Conservation (phyloP, 805 yeast species). For the Cyberlindnera sargentensis region DNA sequence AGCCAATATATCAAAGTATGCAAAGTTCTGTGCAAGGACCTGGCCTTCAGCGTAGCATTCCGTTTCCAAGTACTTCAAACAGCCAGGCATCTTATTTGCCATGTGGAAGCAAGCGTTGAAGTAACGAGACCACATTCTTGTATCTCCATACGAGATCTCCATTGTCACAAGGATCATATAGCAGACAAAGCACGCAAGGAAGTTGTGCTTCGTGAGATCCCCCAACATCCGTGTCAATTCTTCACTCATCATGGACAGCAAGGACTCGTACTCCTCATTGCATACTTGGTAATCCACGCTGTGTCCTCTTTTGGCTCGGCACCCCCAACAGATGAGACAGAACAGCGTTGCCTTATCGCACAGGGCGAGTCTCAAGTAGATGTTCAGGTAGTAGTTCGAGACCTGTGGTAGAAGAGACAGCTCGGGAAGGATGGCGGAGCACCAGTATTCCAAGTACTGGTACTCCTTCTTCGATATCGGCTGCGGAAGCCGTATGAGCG, state of each 20-base stretch:
- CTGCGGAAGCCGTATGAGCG: neutral
- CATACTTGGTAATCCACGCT: conserved; percentile 7
- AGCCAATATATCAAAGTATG: conserved; percentile 19
- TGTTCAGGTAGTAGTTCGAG: conserved; percentile 37
- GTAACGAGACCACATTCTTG: conserved; percentile 15
- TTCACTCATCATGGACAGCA: conserved; percentile 3
- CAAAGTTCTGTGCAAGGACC: conserved; percentile 21
- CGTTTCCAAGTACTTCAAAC: conserved; percentile 10
- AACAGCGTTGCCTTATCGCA: conserved; percentile 36
- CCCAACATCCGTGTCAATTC: conserved; percentile 20
- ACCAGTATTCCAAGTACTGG: conserved; percentile 36
- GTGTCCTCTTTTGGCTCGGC: conserved; percentile 14
- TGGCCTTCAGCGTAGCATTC: conserved; percentile 13
- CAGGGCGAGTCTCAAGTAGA: conserved; percentile 39
- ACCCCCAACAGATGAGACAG: conserved; percentile 50
- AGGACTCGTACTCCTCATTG: conserved; percentile 12
- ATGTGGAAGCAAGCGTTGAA: conserved; percentile 14
- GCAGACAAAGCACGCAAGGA: conserved; percentile 11
- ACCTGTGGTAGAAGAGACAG: conserved; percentile 35
- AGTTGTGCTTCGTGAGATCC: conserved; percentile 14
- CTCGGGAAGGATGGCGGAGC: conserved; percentile 34
- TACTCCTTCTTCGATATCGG: conserved; percentile 31
- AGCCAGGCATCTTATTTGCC: conserved; percentile 18
- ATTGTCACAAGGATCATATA: conserved; percentile 18
- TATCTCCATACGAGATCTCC: conserved; percentile 21